Evolutionary conservation across 1,284 basidiomycete genomes (phyloP).

Genomic region (Cutaneotrichosporon curvatum): DNA sequence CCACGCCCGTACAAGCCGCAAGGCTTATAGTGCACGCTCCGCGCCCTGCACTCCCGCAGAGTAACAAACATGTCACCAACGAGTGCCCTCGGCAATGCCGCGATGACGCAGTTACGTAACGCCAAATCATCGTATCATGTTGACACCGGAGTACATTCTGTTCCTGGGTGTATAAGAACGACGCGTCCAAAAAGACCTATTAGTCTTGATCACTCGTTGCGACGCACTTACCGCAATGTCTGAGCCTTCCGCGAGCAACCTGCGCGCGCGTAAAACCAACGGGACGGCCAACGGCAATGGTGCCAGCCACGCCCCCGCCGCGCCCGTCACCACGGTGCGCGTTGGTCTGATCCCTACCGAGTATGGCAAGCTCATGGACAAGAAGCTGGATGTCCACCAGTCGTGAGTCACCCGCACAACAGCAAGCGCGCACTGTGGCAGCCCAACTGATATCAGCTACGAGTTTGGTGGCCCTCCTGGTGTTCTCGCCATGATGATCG

Average conservation of each 20-base stretch:
- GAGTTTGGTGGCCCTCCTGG: constrained; percentile 95
- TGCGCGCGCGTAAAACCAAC: constrained; percentile 25
- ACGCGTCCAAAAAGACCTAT: background rate
- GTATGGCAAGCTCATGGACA: constrained; percentile 62
- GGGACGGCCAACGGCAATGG: constrained; percentile 5
- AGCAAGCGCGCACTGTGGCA: background rate
- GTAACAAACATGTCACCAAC: too few relatives aligned
- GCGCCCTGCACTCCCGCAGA: too few relatives aligned
- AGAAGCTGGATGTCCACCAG: constrained; percentile 66
- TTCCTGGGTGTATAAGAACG: background rate
- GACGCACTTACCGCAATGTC: background rate
- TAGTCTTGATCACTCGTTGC: background rate
- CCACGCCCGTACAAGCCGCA: too few relatives aligned
- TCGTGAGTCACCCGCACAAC: constrained; percentile 49
- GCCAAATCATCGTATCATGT: constrained; percentile 1
- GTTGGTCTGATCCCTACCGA: constrained; percentile 48
- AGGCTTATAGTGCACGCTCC: too few relatives aligned
- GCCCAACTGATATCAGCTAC: constrained; percentile 56
- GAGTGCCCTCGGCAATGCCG: too few relatives aligned
- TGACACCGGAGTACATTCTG: background rate
- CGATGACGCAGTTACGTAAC: constrained; percentile 1
- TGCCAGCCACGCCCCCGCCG: constrained; percentile 3
- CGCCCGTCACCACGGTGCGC: constrained; percentile 17
- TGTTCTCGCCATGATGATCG: constrained; percentile 85
- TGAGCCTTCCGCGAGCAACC: constrained; percentile 16